Evolutionary conservation across 495 filamentous ascomycete species (phyloP).

Genomic region (Monascus purpureus): DNA sequence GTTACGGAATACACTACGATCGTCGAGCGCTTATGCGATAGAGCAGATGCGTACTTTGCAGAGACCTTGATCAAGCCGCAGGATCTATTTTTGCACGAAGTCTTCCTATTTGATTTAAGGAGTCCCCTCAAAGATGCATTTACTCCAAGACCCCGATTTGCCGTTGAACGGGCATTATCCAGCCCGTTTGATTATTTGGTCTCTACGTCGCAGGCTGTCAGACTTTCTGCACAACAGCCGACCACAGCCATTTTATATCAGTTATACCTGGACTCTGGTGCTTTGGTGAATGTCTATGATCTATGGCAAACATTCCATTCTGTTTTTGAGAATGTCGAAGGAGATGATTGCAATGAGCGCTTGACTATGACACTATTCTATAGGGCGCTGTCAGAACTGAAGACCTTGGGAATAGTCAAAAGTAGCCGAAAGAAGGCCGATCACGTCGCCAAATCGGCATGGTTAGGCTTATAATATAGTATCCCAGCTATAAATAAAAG

Average conservation of each 20-base stretch:
- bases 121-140: conserved; percentile 73
- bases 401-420: conserved; percentile 75
- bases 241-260: conserved; percentile 76
- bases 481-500: too few relatives aligned
- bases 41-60: conserved; percentile 41
- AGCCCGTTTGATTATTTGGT: conserved; percentile 76
- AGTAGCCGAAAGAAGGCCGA: conserved; percentile 81
- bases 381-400: conserved; percentile 67
- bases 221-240: conserved; percentile 48
- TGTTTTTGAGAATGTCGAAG: conserved; percentile 52
- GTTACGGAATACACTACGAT: conserved; percentile 66
- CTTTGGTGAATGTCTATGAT: conserved; percentile 77
- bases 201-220: conserved; percentile 35
- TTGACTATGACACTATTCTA: conserved; percentile 63
- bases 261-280: conserved; percentile 78
- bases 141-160: conserved; percentile 60
- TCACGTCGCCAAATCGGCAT: conserved; percentile 70
- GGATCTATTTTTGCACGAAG: conserved; percentile 59
- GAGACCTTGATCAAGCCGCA: conserved; percentile 41
- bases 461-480: conserved; percentile 44
- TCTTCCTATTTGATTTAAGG: conserved; percentile 71
- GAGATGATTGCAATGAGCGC: conserved; percentile 32
- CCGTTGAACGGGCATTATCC: conserved; percentile 67
- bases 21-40: conserved; percentile 46
- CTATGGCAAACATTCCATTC: conserved; percentile 78